These are phyloP conservation scores for Trichoderma hamatum DNA, from an alignment of 2,329 filamentous ascomycete genomes.

Conservation along the genomic window DNA sequence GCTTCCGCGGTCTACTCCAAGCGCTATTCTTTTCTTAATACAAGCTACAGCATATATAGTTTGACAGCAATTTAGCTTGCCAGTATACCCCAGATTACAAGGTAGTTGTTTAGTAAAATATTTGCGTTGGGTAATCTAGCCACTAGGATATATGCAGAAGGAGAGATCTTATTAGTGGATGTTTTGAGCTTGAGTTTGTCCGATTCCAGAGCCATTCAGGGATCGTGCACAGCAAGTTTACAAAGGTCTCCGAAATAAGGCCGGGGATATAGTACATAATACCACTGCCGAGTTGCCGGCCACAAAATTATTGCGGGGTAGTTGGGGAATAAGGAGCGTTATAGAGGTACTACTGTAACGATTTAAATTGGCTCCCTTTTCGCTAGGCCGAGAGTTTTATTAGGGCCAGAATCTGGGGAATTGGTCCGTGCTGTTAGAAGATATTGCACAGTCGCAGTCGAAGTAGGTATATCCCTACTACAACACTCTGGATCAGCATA, in stretches of 20 bases:
- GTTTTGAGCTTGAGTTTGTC: neutral
- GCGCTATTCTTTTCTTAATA: neutral
- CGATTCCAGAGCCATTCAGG: neutral
- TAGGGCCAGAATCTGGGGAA: neutral
- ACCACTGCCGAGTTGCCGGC: neutral
- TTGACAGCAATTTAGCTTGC: neutral
- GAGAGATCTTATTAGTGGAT: constrained; percentile 15
- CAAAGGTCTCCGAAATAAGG: constrained; percentile 12
- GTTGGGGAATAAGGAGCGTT: constrained; percentile 1
- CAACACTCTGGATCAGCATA: too few species aligned
- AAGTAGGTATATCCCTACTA: too few species aligned
- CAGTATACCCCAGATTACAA: neutral
- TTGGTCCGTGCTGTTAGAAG: neutral
- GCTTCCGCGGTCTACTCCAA: neutral
- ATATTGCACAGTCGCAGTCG: too few species aligned
- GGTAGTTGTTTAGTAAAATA: constrained; percentile 3
- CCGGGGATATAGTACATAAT: constrained; percentile 1
- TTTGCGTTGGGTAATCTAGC: neutral
- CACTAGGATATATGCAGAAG: constrained; percentile 10
- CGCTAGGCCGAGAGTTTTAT: neutral
- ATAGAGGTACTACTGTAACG: neutral
- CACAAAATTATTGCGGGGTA: neutral
- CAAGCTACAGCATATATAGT: neutral
- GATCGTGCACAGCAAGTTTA: constrained; percentile 1
- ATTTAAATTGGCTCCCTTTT: neutral